Evolutionary conservation across 1,139 yeast species (phyloP), one percentile per base, ranked within the genome.

Genomic region (Yamadazyma taylorii): DNA sequence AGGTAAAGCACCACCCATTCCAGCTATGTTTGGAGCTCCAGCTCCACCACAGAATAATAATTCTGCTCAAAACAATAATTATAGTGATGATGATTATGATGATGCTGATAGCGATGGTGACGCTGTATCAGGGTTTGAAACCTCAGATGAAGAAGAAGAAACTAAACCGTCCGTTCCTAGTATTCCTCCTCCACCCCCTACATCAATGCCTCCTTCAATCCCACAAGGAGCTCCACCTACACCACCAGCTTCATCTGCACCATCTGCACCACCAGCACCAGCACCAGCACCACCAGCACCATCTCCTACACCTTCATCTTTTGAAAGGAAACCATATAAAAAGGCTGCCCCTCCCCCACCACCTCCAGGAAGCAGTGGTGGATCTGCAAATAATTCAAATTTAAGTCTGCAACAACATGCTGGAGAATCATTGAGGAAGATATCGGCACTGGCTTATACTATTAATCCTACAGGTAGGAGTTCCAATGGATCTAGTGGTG

Each of bases 401-500:
- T 55, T 73, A 28, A 73, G 72, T 19, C 69, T 63, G 37, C 73
- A 68, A 43, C 80, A 76, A 48, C 53, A 60, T 30, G 69, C 69
- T 1, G 85, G 83, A 2, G 68, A 69, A 24, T 69, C 71, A 17
- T 61, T 78, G 36, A 61, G 81, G 24, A 75, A 75, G 40, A 75
- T 78, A 17, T 77, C 78, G 25, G 79, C 81, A 0, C 78, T 78
- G 61, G 68, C 79, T 1, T 79, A 78, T 51, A 79, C 85, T 0
- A 77, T 79, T 35, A 61, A 68, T 17, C 25, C 58, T n/a, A 29
- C 43, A 11, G 24, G 32, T 5, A 38, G 41, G 26, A 45, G 39
- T 14, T 6, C 24, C 4, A 53, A 45, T 29, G 52, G 54, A 9
- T 41, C 46, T 12, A 41, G 48, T 13, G 40, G 39, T 3, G 34